Base-by-base conservation (phyloP, 768 basidiomycete genomes). In the Dacryopinax primogenitus region DNA sequence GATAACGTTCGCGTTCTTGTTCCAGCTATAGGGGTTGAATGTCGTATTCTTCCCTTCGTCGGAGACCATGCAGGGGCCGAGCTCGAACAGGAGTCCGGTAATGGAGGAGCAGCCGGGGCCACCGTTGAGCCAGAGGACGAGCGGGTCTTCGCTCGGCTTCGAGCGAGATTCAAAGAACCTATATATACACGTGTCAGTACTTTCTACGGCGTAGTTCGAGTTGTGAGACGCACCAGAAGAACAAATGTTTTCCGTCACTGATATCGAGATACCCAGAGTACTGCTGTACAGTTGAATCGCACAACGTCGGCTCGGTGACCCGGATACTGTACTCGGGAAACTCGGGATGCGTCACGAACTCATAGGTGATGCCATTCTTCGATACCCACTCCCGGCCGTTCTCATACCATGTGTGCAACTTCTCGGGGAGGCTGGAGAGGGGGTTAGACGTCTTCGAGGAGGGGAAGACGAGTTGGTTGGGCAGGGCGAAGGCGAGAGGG, bases 81-180 rank as follows among this genome's bases (percentile, higher is more conserved):
- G 84, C 72, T 97, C 93, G 69, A 95, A 91, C 16, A 98, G 78
- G 26, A 96, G 82, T 11, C 94, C 94, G 0, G 90, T 88, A 11
- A 86, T 84, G 7, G 85, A 87, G 64, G 83, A 85, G 76, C 84
- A 85, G 9, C 85, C 64, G 62, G 84, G 85, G 13, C 87, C 86
- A 34, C 90, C 90, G 68, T 90, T 91, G n/a, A 91, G 78, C 94
- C 94, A 96, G 58, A 96, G 78, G 9, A 94, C 80, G 1, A 97
- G 80, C 2, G 93, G 94, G 4, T 88, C 92, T 63, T 83, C 78
- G 62, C 81, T 76, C 0, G 95, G 93, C 18, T 83, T 79, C 64
- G 76, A 78, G 35, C 93, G 81, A 0, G 88, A 84, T 76, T 96
- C 94, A 69, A 97, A 92, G 81, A 91, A 92, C 88, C 88, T 90